A percentile compares a stretch with the other conserved stretches of the same genome.
Conservation (phyloP, 2,329 filamentous ascomycete species). For the Xylariaceae sp. region DNA sequence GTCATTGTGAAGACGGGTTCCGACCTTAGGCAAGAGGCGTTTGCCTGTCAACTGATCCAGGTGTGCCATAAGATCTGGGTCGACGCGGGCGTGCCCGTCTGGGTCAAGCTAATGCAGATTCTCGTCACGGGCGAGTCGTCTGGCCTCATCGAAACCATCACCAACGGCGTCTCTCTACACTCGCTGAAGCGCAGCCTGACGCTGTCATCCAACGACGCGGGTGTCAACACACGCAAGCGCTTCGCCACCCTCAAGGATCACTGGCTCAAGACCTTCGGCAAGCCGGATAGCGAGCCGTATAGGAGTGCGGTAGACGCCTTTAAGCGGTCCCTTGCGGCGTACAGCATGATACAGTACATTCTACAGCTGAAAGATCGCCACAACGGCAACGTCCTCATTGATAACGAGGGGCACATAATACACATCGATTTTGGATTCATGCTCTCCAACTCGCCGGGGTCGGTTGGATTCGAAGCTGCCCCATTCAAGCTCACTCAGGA, state of each 20-base stretch:
- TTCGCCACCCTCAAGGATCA: constrained; percentile 79
- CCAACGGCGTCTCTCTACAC: constrained; percentile 81
- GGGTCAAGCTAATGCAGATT: constrained; percentile 85
- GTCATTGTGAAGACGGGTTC: constrained; percentile 85
- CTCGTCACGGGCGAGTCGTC: constrained; percentile 80
- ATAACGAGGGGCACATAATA: constrained; percentile 79
- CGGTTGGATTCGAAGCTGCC: constrained; percentile 79
- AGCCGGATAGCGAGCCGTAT: constrained; percentile 63
- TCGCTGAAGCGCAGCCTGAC: constrained; percentile 79
- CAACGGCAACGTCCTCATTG: constrained; percentile 81
- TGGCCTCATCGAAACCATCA: constrained; percentile 81
- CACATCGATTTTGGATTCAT: constrained; percentile 91
- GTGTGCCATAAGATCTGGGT: constrained; percentile 79
- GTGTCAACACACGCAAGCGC: constrained; percentile 65
- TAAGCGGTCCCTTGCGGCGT: constrained; percentile 74
- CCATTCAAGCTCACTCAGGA: constrained; percentile 84
- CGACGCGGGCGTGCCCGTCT: constrained; percentile 69
- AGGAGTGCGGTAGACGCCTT: constrained; percentile 71
- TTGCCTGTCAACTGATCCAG: constrained; percentile 77
- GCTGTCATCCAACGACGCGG: constrained; percentile 65
- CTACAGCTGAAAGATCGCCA: constrained; percentile 81
- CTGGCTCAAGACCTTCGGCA: constrained; percentile 73
- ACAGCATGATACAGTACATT: constrained; percentile 79
- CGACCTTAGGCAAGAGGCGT: constrained; percentile 77
- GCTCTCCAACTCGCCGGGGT: constrained; percentile 79